A percentile compares a stretch with the other conserved stretches of the same genome.
These are phyloP conservation scores for Lactuca saligna DNA, from an alignment of 129 eudicot genomes.

Conservation along the genomic window DNA sequence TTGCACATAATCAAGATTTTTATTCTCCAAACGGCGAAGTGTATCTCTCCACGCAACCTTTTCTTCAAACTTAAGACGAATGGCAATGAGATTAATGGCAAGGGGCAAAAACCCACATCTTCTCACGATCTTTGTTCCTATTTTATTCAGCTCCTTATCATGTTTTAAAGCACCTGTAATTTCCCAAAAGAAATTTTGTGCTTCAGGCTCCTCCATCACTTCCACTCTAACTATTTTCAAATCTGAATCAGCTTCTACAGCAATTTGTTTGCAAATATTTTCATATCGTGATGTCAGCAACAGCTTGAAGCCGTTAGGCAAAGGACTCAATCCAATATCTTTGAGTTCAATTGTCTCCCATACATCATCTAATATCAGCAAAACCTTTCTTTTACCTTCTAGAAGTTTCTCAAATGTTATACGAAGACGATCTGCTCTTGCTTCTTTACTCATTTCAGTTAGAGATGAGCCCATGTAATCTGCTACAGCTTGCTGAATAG, in stretches of 20 bases:
- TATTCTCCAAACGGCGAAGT: not conserved
- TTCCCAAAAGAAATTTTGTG: constrained; percentile 1
- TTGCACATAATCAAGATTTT: not conserved
- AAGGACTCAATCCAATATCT: constrained; percentile 15
- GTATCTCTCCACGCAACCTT: not conserved
- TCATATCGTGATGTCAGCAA: constrained; percentile 9
- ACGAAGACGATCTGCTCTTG: constrained; percentile 18
- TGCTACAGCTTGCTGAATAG: constrained; percentile 9
- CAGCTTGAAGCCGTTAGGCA: constrained; percentile 2
- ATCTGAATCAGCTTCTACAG: not conserved
- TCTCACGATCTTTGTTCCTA: constrained; percentile 2
- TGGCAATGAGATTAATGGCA: constrained; percentile 17
- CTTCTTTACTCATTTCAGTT: not conserved
- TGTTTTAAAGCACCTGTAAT: not conserved
- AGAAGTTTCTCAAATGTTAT: not conserved
- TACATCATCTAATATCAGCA: constrained; percentile 4
- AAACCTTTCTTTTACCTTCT: not conserved
- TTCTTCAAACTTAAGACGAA: not conserved
- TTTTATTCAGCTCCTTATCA: not conserved
- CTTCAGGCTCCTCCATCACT: constrained; percentile 11
- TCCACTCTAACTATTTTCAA: not conserved
- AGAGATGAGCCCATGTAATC: not conserved
- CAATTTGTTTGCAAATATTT: not conserved
- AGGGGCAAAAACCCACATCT: constrained; percentile 21
- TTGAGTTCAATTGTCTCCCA: not conserved